phyloP scores from a whole-genome alignment of 208 protist species.

The Leishmania martiniquensis region DNA sequence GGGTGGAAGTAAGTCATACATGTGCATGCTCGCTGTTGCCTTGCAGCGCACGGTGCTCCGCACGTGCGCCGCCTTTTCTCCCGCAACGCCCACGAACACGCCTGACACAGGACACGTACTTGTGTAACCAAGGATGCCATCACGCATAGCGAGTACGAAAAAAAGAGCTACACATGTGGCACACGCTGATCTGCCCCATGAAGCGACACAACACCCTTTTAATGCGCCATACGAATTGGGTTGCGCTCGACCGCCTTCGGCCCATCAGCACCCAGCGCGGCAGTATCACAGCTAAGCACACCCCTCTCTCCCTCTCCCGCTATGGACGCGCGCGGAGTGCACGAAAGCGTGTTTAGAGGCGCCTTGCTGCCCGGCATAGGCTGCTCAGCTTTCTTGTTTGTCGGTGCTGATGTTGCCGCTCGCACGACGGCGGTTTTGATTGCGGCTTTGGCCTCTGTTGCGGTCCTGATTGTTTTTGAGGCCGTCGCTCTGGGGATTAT shows the following conservation, averaged over 20 bases:
- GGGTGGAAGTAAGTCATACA: background rate
- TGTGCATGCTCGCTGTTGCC: background rate
- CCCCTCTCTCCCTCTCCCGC: background rate
- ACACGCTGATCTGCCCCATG: background rate
- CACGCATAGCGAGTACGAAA: background rate
- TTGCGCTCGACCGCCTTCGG: background rate
- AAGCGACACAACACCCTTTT: background rate
- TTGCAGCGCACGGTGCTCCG: background rate
- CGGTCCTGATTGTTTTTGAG: background rate
- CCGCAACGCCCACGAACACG: background rate
- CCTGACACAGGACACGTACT: background rate
- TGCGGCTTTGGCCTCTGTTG: background rate
- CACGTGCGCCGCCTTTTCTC: background rate
- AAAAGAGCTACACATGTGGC: background rate
- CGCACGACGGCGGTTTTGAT: conserved; percentile 1
- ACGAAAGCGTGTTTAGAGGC: background rate
- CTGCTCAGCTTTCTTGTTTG: conserved; percentile 6
- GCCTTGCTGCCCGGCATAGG: background rate
- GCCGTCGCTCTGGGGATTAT: conserved; percentile 22
- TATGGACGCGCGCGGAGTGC: background rate
- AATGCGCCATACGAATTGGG: background rate
- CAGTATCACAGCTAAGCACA: background rate
- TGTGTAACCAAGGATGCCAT: background rate
- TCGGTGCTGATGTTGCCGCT: conserved; percentile 11
- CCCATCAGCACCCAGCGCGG: background rate